These are phyloP conservation scores for Pestalotiopsis sp. DNA, from an alignment of 2,329 filamentous ascomycete genomes.

Conservation along the genomic window DNA sequence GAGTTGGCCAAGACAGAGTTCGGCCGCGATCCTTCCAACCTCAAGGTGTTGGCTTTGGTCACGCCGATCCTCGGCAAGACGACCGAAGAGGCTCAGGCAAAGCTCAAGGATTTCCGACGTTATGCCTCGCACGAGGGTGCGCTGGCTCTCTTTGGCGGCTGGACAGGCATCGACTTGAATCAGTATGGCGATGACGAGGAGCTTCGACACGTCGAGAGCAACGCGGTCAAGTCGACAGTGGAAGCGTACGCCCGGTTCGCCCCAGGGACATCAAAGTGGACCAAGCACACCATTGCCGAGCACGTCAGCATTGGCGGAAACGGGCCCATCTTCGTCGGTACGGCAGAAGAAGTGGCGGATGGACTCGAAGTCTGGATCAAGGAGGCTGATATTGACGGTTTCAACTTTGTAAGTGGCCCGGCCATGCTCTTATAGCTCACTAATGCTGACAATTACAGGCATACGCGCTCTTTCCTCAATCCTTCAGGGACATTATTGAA, in stretches of 20 bases:
- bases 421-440: neutral
- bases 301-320: constrained; percentile 71
- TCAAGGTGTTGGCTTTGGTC: constrained; percentile 70
- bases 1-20: constrained; percentile 51
- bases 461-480: constrained; percentile 68
- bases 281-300: constrained; percentile 69
- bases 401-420: constrained; percentile 64
- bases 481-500: constrained; percentile 70
- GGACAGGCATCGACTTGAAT: constrained; percentile 62
- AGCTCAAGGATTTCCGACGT: constrained; percentile 62
- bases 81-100: constrained; percentile 66
- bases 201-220: constrained; percentile 40
- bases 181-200: constrained; percentile 42
- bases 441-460: constrained; percentile 37
- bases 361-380: constrained; percentile 67
- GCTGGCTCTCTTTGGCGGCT: constrained; percentile 72
- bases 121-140: constrained; percentile 67
- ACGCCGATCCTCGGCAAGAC: constrained; percentile 68
- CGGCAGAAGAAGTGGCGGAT: constrained; percentile 66
- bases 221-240: constrained; percentile 52
- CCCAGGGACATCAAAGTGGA: constrained; percentile 68
- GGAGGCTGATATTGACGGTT: constrained; percentile 74
- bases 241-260: constrained; percentile 59
- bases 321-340: constrained; percentile 67
- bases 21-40: constrained; percentile 59